Conservation (phyloP, 2,329 filamentous ascomycete genomes). For the Ophiostoma piceae region DNA sequence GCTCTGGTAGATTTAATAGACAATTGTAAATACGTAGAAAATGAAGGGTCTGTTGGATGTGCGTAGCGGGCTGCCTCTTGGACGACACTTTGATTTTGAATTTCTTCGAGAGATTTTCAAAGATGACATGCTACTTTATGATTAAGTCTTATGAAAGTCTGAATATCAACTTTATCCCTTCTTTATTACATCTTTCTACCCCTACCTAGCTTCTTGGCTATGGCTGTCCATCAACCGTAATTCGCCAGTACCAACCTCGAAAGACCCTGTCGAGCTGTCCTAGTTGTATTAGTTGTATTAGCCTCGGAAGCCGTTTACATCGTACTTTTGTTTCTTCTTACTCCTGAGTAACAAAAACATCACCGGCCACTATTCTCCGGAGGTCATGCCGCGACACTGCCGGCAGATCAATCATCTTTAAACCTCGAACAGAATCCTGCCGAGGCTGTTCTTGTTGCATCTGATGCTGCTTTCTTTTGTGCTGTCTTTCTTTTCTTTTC, state of each 20-base stretch:
- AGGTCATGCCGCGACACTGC: neutral
- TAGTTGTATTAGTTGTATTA: neutral
- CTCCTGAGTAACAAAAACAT: neutral
- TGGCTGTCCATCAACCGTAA: neutral
- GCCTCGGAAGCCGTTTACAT: neutral
- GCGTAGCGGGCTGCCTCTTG: neutral
- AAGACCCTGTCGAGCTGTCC: neutral
- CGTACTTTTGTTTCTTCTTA: neutral
- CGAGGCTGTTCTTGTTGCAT: neutral
- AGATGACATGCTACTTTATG: too few species aligned
- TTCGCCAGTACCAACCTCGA: neutral
- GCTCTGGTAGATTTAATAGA: neutral
- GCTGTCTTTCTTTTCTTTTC: neutral
- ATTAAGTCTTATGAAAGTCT: too few species aligned
- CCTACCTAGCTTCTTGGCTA: neutral
- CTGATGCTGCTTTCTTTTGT: slow-evolving; percentile 1
- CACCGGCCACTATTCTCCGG: neutral
- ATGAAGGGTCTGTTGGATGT: neutral
- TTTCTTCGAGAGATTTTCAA: too few species aligned
- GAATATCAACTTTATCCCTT: too few species aligned
- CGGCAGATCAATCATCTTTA: neutral
- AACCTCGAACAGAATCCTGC: neutral
- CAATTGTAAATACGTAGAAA: neutral
- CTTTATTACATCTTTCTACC: neutral
- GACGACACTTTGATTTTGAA: neutral